phyloP scores from a whole-genome alignment of 257 asterid genomes.

The Capsicum pubescens region DNA sequence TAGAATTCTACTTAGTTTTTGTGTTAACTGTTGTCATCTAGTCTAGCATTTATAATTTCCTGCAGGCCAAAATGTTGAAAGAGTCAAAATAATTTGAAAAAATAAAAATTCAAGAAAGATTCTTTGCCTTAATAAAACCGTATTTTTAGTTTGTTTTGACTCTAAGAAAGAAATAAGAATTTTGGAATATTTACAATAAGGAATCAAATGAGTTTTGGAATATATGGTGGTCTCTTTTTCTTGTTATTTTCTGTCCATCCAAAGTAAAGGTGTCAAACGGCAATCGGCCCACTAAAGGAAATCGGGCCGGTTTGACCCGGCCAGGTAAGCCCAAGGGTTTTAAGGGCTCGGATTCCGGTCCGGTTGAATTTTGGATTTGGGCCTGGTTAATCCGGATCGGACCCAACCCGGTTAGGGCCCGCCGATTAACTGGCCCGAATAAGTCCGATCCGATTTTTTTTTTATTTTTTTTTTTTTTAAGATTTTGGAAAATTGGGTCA shows the following conservation, averaged over 20 bases:
- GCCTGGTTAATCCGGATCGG: too few species aligned
- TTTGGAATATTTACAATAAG: background rate
- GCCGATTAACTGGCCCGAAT: too few species aligned
- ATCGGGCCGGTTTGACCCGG: too few species aligned
- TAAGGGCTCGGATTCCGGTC: too few species aligned
- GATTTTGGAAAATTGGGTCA: too few species aligned
- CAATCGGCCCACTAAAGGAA: too few species aligned
- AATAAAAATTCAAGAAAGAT: background rate
- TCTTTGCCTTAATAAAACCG: background rate
- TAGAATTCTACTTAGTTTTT: background rate
- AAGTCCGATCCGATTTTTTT: too few species aligned
- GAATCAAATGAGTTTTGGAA: constrained; percentile 24
- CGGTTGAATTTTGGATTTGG: too few species aligned
- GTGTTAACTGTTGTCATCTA: background rate
- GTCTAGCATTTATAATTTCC: background rate
- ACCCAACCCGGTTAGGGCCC: too few species aligned
- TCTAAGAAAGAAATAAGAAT: constrained; percentile 6
- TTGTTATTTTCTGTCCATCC: constrained; percentile 18
- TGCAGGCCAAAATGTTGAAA: constrained; percentile 14
- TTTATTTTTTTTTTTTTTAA: too few species aligned
- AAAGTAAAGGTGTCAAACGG: too few species aligned
- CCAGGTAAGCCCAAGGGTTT: too few species aligned
- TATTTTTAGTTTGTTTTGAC: background rate
- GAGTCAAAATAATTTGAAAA: background rate
- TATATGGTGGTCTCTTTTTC: background rate